Conservation (phyloP, 2,329 filamentous ascomycete genomes). For the Cordyceps pruinosa region DNA sequence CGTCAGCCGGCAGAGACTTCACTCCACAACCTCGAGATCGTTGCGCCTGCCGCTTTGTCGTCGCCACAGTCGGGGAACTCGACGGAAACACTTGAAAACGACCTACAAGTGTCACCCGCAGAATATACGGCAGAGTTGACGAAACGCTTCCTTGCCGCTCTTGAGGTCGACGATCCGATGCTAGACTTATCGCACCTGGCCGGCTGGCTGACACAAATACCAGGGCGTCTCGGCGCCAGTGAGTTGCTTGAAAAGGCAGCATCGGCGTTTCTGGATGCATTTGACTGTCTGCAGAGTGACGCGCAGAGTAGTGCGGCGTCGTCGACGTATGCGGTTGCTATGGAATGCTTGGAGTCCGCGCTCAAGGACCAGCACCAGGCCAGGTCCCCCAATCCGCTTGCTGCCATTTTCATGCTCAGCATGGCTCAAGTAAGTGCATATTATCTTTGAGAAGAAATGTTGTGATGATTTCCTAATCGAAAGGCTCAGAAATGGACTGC, state of each 20-base stretch:
- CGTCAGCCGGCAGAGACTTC: neutral
- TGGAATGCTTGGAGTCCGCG: neutral
- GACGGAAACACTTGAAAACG: no score
- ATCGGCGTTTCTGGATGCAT: neutral
- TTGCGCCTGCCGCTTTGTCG: neutral
- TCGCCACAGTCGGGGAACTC: neutral
- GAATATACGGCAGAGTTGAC: neutral
- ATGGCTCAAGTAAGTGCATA: neutral
- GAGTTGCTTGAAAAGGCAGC: neutral
- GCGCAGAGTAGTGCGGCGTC: neutral
- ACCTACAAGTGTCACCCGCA: no score
- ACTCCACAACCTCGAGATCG: neutral
- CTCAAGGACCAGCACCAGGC: neutral
- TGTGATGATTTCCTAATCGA: neutral
- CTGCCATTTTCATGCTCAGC: neutral
- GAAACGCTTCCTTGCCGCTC: neutral
- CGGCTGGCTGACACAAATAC: neutral
- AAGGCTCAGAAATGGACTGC: neutral
- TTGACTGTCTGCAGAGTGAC: neutral
- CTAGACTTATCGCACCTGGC: neutral
- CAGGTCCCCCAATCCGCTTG: neutral
- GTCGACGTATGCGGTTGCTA: neutral
- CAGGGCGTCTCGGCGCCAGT: neutral
- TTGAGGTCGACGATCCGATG: neutral
- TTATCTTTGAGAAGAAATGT: neutral